A percentile compares a stretch with the other conserved stretches of the same genome.
phyloP scores from a whole-genome alignment of 176 grass and related monocot species.

The Triticum turgidum region DNA sequence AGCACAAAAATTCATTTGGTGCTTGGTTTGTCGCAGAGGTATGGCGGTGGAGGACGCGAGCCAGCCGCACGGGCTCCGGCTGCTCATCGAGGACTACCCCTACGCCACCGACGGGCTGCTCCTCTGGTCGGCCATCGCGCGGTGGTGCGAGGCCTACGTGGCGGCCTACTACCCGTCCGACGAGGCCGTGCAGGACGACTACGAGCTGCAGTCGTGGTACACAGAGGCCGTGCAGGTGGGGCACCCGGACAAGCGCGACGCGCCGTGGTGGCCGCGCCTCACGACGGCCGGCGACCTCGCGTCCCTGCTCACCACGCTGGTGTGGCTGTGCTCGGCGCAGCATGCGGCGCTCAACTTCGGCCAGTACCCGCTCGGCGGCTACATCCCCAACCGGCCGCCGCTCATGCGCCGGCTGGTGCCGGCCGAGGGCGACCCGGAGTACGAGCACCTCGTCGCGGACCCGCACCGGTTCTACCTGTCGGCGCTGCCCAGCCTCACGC shows the following conservation, averaged over 20 bases:
- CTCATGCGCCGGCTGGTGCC: conserved; percentile 92
- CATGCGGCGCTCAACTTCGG: conserved; percentile 98
- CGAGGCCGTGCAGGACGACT: conserved; percentile 50
- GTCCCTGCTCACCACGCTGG: conserved; percentile 71
- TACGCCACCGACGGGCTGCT: conserved; percentile 87
- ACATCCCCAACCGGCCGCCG: conserved; percentile 90
- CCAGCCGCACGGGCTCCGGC: conserved; percentile 65
- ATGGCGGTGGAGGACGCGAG: conserved; percentile 85
- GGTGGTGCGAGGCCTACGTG: conserved; percentile 66
- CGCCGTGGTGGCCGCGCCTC: conserved; percentile 90
- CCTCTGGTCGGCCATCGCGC: conserved; percentile 74
- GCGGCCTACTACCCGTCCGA: conserved; percentile 57
- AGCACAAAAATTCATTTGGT: not conserved
- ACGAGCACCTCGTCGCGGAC: conserved; percentile 56
- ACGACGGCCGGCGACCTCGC: conserved; percentile 44
- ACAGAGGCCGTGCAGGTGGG: conserved; percentile 66
- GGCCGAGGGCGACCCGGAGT: conserved; percentile 73
- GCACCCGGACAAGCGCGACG: conserved; percentile 70
- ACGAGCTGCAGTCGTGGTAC: conserved; percentile 91
- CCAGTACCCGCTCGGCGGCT: conserved; percentile 93
- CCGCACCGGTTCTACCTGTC: conserved; percentile 87
- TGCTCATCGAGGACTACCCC: conserved; percentile 93
- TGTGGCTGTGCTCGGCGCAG: conserved; percentile 93
- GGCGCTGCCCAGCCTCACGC: conserved; percentile 80
- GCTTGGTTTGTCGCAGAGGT: conserved; percentile 45